Base-by-base conservation (phyloP, 306 rosid genomes). In the Senna tora region DNA sequence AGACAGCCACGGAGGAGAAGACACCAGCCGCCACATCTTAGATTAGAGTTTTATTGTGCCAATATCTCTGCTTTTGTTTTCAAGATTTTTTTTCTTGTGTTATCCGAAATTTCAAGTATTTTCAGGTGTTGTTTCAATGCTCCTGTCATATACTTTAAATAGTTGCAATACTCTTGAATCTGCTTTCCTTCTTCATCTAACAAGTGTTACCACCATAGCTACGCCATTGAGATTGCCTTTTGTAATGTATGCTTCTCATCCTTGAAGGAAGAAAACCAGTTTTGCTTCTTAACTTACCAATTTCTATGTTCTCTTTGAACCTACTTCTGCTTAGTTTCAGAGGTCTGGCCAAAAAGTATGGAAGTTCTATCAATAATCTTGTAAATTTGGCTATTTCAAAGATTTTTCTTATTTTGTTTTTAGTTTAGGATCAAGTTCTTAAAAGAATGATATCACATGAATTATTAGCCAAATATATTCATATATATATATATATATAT, bases 1-100 rank as follows among this genome's bases (percentile, higher is more conserved):
- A 90, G 84, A 86, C 90, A 34, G 97, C 88, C 56, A 96, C 98
- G 0, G 96, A 88, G 79, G 97, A 90, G 78, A 78, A 89, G 72
- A 74, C 49, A 15, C 71, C n/a, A n/a, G n/a, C n/a, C n/a, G n/a
- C 71, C 5, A 62, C 87, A 57, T 80, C 89, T 54, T 88, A 82
- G 85, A 76, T 43, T 88, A 82, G 86, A 75, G 69, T 65, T 74
- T 61, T 81, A 72, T 80, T 76, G 82, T 84, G 88, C 71, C 54
- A 79, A 81, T 81, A 81, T 73, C 71, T 73, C 71, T 70, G 46
- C 80, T 55, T 9, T 28, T 79, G 77, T 72, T 67, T 42, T 32
- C n/a, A 61, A n/a, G 41, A 49, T 47, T 65, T 60, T 52, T 55
- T 39, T 33, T 33, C 38, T 55, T 39, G 12, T 77, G 43, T 41